Evolutionary conservation across 495 filamentous ascomycete genomes (phyloP), one percentile per base, ranked within the genome.

Genomic region (Cetradonia linearis): DNA sequence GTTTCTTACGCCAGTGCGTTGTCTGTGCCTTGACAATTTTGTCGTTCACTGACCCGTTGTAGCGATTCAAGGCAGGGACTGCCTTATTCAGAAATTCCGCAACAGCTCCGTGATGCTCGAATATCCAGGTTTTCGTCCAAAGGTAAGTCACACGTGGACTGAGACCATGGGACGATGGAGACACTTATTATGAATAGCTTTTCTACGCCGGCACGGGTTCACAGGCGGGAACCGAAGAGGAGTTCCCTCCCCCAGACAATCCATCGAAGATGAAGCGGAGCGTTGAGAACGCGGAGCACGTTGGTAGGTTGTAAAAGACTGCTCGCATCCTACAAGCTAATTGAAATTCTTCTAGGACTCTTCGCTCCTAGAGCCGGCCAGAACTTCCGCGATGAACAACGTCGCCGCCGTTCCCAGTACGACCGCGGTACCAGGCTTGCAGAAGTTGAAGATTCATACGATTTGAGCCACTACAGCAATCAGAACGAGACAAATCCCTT

Each of bases 51-150:
- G 33, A 75, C 36, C 50, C 33, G 20, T 33, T 63, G 62, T 36
- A 91, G 88, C 90, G 36, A 89, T 94, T 61, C 93, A 98, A 74
- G 93, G 92, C 42, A 84, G 84, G 62, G 92, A 95, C 68, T 89
- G 87, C 57, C 78, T 96, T 8, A 81, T 96, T 36, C 85, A 93
- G 67, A 95, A 96, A 65, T 97, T 98, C 72, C 86, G 92, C 25
- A 98, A 98, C 72, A 95, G 89, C 56, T 88, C 87, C 5, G 90
- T 98, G 16, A 96, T 96, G 87, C 74, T 90, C 13, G 89, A 96
- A 71, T 78, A 84, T 46, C 76, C 81, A 6, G 83, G 84, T 25
- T 92, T 87, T 68, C 86, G 91, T 11, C 92, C 92, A 3, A 94
- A 93, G 78, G 88, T 91, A 71, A 64, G 67, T 63, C n/a, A 27